These are phyloP conservation scores for Begonia fuchsioides DNA, from an alignment of 306 rosid genomes.

Conservation along the genomic window DNA sequence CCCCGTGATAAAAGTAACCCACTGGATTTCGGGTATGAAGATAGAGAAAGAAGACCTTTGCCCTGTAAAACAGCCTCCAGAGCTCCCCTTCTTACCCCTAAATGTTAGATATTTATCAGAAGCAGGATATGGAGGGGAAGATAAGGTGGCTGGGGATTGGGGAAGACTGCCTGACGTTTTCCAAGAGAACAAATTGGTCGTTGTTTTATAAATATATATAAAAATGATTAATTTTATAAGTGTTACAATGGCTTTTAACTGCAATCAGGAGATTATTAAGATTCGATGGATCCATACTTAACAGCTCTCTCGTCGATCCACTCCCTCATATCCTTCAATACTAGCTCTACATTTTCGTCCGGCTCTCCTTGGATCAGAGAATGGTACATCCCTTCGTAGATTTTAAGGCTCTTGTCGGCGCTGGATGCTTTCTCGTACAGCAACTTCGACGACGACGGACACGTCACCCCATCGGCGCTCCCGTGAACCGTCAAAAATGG, in stretches of 20 bases:
- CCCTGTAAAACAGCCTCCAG: slow-evolving; percentile 68
- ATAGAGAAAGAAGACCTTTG: slow-evolving; percentile 66
- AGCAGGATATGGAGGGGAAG: slow-evolving; percentile 17
- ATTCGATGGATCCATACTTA: slow-evolving; percentile 26
- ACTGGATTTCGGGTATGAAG: slow-evolving; percentile 44
- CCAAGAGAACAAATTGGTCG: too few relatives aligned
- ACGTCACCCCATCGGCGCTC: slow-evolving; percentile 70
- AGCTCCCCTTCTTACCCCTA: slow-evolving; percentile 23
- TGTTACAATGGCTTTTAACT: too few relatives aligned
- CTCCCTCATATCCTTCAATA: slow-evolving; percentile 67
- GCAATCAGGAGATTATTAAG: too few relatives aligned
- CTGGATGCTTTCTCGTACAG: slow-evolving; percentile 64
- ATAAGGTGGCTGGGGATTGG: slow-evolving; percentile 3
- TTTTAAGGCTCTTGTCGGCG: slow-evolving; percentile 71
- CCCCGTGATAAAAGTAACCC: slow-evolving; percentile 30
- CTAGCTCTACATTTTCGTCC: slow-evolving; percentile 51
- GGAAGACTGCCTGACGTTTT: background rate
- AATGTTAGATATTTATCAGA: slow-evolving; percentile 11
- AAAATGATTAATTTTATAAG: too few relatives aligned
- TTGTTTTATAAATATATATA: background rate
- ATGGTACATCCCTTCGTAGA: slow-evolving; percentile 90
- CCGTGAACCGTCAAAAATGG: slow-evolving; percentile 84
- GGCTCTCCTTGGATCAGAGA: slow-evolving; percentile 89
- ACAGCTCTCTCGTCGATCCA: slow-evolving; percentile 67
- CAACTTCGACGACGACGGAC: slow-evolving; percentile 65